These are phyloP conservation scores for Immersiella caudata DNA, from an alignment of 495 filamentous ascomycete species.

Conservation along the genomic window DNA sequence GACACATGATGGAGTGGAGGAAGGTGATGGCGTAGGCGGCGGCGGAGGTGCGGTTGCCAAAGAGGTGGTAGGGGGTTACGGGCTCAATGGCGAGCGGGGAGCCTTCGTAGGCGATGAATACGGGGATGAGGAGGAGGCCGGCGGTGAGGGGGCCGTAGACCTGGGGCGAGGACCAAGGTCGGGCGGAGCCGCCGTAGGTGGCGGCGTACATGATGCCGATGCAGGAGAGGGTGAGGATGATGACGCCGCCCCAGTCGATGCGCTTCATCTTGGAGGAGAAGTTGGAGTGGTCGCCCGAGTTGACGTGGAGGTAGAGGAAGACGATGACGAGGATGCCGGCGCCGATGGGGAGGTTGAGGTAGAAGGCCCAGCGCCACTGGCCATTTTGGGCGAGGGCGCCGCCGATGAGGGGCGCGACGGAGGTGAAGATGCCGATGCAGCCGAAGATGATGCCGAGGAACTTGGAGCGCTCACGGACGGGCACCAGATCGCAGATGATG, in stretches of 20 bases:
- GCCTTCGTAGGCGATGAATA: conserved; percentile 33
- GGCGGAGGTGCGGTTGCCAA: conserved; percentile 37
- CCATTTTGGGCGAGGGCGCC: conserved; percentile 61
- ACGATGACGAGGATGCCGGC: conserved; percentile 31
- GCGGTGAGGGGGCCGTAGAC: conserved; percentile 33
- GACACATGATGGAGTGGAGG: conserved; percentile 29
- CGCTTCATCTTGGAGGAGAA: conserved; percentile 27
- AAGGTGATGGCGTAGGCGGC: conserved; percentile 34
- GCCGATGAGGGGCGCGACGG: conserved; percentile 71
- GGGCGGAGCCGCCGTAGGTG: conserved; percentile 20
- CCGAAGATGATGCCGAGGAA: conserved; percentile 41
- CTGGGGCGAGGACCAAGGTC: conserved; percentile 33
- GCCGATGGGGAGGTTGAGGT: conserved; percentile 39
- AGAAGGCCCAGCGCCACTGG: conserved; percentile 42
- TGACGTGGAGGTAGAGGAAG: conserved; percentile 38
- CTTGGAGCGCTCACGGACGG: conserved; percentile 63
- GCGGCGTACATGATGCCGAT: conserved; percentile 33
- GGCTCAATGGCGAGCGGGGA: conserved; percentile 32
- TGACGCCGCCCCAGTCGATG: conserved; percentile 37
- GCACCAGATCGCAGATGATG: conserved; percentile 67
- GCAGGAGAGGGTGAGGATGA: conserved; percentile 32
- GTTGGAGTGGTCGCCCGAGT: conserved; percentile 22
- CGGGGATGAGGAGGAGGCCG: conserved; percentile 23
- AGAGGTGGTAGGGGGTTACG: conserved; percentile 36
- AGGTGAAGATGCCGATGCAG: conserved; percentile 66